These are phyloP conservation scores for Colletotrichum tanaceti DNA, from an alignment of 2,329 filamentous ascomycete genomes.

Conservation along the genomic window DNA sequence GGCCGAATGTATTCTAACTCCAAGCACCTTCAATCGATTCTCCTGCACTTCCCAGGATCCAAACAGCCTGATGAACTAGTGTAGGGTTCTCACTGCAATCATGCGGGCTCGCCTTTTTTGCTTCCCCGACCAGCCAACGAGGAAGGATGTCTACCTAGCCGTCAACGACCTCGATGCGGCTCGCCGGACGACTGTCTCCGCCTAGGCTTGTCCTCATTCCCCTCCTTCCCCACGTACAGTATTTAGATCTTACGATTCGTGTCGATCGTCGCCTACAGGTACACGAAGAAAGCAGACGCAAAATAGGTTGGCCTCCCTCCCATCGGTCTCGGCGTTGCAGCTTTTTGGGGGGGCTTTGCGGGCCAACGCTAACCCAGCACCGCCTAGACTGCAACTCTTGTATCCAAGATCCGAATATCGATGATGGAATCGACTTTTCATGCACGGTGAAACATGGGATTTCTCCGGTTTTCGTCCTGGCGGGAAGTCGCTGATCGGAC, in stretches of 20 bases:
- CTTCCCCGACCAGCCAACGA: slow-evolving; percentile 9
- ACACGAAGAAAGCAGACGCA: neutral
- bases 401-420: slow-evolving; percentile 8
- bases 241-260: slow-evolving; percentile 32
- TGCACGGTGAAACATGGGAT: slow-evolving; percentile 39
- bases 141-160: neutral
- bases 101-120: neutral
- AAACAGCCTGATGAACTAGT: slow-evolving; percentile 3
- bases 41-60: neutral
- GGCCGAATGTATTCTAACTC: no score
- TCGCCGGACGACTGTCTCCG: slow-evolving; percentile 25
- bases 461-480: slow-evolving; percentile 18
- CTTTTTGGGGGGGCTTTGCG: neutral
- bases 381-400: slow-evolving; percentile 2
- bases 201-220: slow-evolving; percentile 3
- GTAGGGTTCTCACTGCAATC: neutral
- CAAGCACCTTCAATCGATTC: no score
- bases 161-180: slow-evolving; percentile 26
- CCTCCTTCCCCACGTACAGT: slow-evolving; percentile 31
- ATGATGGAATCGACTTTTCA: slow-evolving; percentile 39
- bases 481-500: slow-evolving; percentile 12
- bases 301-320: neutral
- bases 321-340: neutral
- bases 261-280: slow-evolving; percentile 31
- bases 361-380: neutral